Evolutionary conservation across 768 basidiomycete genomes (phyloP).

Genomic region (Tephrocybe sp.): DNA sequence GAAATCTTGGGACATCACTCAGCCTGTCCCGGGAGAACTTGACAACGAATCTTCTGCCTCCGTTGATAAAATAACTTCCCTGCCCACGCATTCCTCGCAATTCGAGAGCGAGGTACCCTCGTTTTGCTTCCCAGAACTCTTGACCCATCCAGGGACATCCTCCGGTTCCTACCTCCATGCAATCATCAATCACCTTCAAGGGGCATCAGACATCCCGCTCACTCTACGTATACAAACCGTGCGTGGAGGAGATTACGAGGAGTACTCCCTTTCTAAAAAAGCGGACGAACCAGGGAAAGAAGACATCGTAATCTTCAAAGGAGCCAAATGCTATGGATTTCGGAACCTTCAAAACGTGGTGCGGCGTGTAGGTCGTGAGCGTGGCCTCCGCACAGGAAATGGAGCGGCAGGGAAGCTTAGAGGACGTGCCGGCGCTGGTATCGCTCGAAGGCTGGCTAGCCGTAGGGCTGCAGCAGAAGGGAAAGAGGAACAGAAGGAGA

Average conservation of each 20-base stretch:
- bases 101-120: conserved; percentile 9
- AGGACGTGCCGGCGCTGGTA: conserved; percentile 16
- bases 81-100: background rate
- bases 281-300: conserved; percentile 30
- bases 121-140: conserved; percentile 59
- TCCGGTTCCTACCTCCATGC: conserved; percentile 92
- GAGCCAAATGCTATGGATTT: conserved; percentile 96
- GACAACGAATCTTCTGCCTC: conserved; percentile 17
- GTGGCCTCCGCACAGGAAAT: conserved; percentile 67
- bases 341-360: conserved; percentile 97
- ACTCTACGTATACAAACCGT: conserved; percentile 53
- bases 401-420: conserved; percentile 59
- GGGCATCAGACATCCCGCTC: conserved; percentile 41
- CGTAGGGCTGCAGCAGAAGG: conserved; percentile 30
- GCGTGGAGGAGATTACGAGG: conserved; percentile 77
- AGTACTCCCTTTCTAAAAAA: conserved; percentile 50
- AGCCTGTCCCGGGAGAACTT: conserved; percentile 52
- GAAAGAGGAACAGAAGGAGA: conserved; percentile 35
- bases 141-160: conserved; percentile 78
- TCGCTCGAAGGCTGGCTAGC: conserved; percentile 25
- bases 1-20: conserved; percentile 73
- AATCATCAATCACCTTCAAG: conserved; percentile 57
- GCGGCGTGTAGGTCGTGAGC: conserved; percentile 84
- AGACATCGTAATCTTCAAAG: conserved; percentile 77
- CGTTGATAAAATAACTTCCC: background rate